These are phyloP conservation scores for Lactarius trivialis DNA, from an alignment of 768 basidiomycete genomes.

Conservation along the genomic window DNA sequence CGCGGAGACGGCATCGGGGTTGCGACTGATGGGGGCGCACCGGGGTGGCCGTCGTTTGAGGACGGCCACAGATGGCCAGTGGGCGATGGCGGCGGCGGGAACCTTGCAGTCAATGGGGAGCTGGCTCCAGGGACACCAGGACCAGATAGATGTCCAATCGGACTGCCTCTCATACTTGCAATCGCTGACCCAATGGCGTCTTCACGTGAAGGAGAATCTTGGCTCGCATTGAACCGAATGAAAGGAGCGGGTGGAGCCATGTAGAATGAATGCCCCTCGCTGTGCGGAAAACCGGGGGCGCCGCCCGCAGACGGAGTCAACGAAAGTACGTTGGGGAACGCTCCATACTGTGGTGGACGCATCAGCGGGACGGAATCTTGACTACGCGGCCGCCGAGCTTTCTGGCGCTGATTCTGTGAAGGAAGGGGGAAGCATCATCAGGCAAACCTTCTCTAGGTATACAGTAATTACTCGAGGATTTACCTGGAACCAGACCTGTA, in stretches of 20 bases:
- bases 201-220: constrained; percentile 2
- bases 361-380: constrained; percentile 48
- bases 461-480: constrained; percentile 23
- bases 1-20: not conserved
- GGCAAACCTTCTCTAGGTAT: constrained; percentile 11
- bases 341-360: constrained; percentile 56
- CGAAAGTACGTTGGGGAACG: constrained; percentile 45
- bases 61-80: not conserved
- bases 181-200: not conserved
- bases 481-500: constrained; percentile 88
- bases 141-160: constrained; percentile 15
- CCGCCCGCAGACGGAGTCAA: constrained; percentile 27
- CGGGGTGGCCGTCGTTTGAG: not conserved
- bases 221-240: constrained; percentile 4
- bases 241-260: not conserved
- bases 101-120: constrained; percentile 7
- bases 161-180: constrained; percentile 2
- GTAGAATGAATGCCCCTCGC: constrained; percentile 16
- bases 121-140: constrained; percentile 22
- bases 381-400: constrained; percentile 66
- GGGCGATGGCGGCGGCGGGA: not conserved
- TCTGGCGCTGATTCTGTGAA: constrained; percentile 79
- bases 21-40: not conserved
- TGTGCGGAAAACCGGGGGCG: constrained; percentile 19
- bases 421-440: constrained; percentile 17